A percentile compares a stretch with the other conserved stretches of the same genome.
These are phyloP conservation scores for Leccinum olivaceopallidum DNA, from an alignment of 768 basidiomycete species.

Conservation along the genomic window DNA sequence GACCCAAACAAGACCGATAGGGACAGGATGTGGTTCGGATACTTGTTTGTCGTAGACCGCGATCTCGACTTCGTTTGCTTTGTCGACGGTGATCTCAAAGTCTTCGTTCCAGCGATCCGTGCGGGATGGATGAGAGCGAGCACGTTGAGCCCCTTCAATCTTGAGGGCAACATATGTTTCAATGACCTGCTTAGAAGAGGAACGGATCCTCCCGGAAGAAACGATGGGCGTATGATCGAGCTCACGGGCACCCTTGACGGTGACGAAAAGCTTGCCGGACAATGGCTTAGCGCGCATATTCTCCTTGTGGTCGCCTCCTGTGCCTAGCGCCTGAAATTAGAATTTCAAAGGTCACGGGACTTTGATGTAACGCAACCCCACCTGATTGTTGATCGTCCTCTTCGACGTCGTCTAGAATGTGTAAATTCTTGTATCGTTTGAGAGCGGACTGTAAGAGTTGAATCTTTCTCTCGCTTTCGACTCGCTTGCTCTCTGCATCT, in stretches of 20 bases:
- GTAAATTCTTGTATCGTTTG: constrained; percentile 94
- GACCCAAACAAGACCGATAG: constrained; percentile 95
- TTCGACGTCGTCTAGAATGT: constrained; percentile 86
- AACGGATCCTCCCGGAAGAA: constrained; percentile 59
- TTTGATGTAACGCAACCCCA: constrained; percentile 29
- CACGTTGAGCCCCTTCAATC: constrained; percentile 92
- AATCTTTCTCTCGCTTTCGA: constrained; percentile 97
- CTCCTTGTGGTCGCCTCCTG: constrained; percentile 86
- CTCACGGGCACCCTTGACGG: constrained; percentile 87
- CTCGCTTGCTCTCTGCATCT: constrained; percentile 90
- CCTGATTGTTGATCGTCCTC: constrained; percentile 78
- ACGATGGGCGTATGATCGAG: constrained; percentile 90
- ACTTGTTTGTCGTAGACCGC: constrained; percentile 92
- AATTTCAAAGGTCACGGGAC: constrained; percentile 8
- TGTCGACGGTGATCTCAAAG: constrained; percentile 95
- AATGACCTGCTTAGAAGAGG: constrained; percentile 70
- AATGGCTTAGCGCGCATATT: constrained; percentile 92
- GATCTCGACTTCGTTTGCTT: constrained; percentile 98
- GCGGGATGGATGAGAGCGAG: constrained; percentile 87
- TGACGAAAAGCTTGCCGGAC: constrained; percentile 89
- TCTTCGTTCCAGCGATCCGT: constrained; percentile 98
- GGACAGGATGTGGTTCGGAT: constrained; percentile 76
- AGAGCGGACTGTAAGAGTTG: constrained; percentile 89
- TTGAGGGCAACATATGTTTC: constrained; percentile 95
- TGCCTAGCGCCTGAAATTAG: constrained; percentile 43